These are phyloP conservation scores for Cladorrhinum sp. DNA, from an alignment of 2,329 filamentous ascomycete species.

Conservation along the genomic window DNA sequence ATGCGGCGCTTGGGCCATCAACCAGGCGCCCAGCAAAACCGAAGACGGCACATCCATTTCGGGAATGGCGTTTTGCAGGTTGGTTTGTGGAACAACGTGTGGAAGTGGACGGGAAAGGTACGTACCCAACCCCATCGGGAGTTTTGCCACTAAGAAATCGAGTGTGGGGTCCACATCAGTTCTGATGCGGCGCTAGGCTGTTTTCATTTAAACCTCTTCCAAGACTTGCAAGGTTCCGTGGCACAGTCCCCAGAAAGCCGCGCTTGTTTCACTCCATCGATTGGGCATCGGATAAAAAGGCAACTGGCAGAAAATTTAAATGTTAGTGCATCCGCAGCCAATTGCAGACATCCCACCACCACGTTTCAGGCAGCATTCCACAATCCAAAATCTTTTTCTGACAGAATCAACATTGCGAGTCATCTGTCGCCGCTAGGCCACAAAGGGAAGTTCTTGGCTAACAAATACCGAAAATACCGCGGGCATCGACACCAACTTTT, in stretches of 20 bases:
- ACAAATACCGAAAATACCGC: background rate
- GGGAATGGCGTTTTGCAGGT: background rate
- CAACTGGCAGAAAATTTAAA: slow-evolving; percentile 17
- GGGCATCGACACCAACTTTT: background rate
- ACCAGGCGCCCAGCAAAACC: slow-evolving; percentile 2
- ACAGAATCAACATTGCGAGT: background rate
- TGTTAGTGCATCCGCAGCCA: slow-evolving; percentile 17
- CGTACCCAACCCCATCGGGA: background rate
- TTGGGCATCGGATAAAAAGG: slow-evolving; percentile 7
- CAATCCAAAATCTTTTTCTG: background rate
- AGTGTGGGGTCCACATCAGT: background rate
- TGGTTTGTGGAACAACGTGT: background rate
- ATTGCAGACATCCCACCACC: background rate
- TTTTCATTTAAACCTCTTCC: background rate
- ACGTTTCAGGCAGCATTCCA: background rate
- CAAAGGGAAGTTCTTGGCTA: background rate
- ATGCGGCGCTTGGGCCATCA: background rate
- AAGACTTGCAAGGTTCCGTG: too few relatives aligned
- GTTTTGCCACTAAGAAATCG: background rate
- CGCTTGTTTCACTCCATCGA: slow-evolving; percentile 9
- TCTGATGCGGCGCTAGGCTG: background rate
- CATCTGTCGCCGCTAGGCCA: background rate
- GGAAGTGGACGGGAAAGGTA: background rate
- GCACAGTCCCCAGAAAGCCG: background rate
- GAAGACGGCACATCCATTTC: background rate